Base-by-base conservation (phyloP, 2,329 filamentous ascomycete genomes). In the Hansfordia pulvinata region DNA sequence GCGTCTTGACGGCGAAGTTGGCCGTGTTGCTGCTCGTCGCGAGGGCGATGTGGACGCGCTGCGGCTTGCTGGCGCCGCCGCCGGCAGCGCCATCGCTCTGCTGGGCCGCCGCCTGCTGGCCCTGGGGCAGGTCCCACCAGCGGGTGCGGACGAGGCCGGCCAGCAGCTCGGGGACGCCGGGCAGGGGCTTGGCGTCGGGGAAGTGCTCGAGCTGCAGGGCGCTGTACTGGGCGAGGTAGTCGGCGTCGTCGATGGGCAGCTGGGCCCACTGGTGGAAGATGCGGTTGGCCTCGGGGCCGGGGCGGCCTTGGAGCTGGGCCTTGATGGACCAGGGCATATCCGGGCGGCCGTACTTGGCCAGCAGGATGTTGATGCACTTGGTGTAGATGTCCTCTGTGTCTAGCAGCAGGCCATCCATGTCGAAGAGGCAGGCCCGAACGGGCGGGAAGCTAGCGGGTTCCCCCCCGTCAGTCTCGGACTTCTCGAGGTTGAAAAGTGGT, bases 401-500 rank as follows among this genome's bases (percentile, higher is more conserved):
- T 47, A 98, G 80, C 12, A 98, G 71, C 19, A 98, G 76, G 33
- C 90, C 90, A 54, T 98, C 90, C 86, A 96, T 94, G 62, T 98
- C 90, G 52, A 98, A 96, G 37, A 98, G 76, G 54, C 86, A 94
- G 40, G 88, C 90, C 40, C 85, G 71, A 32, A 96, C 66, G 24
- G 78, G 74, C 12, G 82, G 79, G 52, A 85, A 76, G 47, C 78
- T 83, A 43, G 17, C 15, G n/a, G n/a, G n/a, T n/a, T n/a, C n/a
- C n/a, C n/a, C n/a, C n/a, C n/a, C n/a, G n/a, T n/a, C n/a, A n/a
- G n/a, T n/a, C n/a, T n/a, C n/a, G n/a, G n/a, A n/a, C n/a, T n/a
- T n/a, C n/a, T n/a, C n/a, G n/a, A n/a, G n/a, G n/a, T n/a, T n/a
- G n/a, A n/a, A n/a, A n/a, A n/a, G n/a, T n/a, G n/a, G n/a, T n/a